Conservation (phyloP, 495 filamentous ascomycete genomes). For the Talaromyces adpressus region DNA sequence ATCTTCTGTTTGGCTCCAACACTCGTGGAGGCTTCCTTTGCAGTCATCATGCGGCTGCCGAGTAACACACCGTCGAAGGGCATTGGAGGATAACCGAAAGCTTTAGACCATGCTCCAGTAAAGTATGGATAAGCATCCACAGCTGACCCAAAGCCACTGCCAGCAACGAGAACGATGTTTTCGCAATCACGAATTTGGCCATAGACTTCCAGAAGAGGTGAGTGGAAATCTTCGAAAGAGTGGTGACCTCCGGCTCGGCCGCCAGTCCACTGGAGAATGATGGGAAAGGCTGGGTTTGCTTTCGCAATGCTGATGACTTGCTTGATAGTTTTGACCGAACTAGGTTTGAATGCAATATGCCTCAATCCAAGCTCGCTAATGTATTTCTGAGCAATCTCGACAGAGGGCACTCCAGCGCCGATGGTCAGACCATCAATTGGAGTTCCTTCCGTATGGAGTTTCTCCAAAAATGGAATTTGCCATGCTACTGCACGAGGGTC, state of each 20-base stretch:
- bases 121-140: slow-evolving; percentile 43
- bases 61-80: slow-evolving; percentile 43
- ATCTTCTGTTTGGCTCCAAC: slow-evolving; percentile 22
- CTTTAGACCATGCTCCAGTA: slow-evolving; percentile 35
- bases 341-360: slow-evolving; percentile 44
- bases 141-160: slow-evolving; percentile 40
- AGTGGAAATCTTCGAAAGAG: slow-evolving; percentile 45
- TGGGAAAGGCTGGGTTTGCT: slow-evolving; percentile 34
- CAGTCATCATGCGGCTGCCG: slow-evolving; percentile 42
- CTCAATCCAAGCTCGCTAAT: slow-evolving; percentile 37
- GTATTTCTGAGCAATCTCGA: slow-evolving; percentile 37
- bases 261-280: slow-evolving; percentile 46
- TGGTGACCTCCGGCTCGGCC: slow-evolving; percentile 45
- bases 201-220: slow-evolving; percentile 39
- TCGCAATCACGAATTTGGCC: slow-evolving; percentile 29
- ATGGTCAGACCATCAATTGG: slow-evolving; percentile 36
- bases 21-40: slow-evolving; percentile 32
- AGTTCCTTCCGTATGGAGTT: slow-evolving; percentile 15
- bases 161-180: slow-evolving; percentile 44
- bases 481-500: slow-evolving; percentile 25
- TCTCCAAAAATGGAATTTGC: slow-evolving; percentile 25
- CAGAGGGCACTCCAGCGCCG: slow-evolving; percentile 42
- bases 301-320: slow-evolving; percentile 40
- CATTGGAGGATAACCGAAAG: slow-evolving; percentile 34
- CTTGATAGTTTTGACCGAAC: slow-evolving; percentile 34